A percentile compares a stretch with the other conserved stretches of the same genome.
phyloP scores from a whole-genome alignment of 176 grass and related monocot genomes.

The Oryza brachyantha region DNA sequence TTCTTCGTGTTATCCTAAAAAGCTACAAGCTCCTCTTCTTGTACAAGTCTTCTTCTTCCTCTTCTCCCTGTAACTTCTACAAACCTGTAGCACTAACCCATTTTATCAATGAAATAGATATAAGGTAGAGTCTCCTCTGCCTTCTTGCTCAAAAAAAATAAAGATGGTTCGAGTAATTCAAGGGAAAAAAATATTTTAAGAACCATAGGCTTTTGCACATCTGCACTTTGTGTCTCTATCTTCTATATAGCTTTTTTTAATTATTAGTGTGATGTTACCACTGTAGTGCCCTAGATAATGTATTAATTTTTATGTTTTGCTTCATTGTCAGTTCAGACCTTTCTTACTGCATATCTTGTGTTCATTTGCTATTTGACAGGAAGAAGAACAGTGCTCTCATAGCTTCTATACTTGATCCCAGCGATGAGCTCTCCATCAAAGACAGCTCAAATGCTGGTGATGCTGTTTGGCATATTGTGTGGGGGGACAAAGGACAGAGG shows the following conservation, averaged over 20 bases:
- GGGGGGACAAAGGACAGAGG: too few relatives aligned
- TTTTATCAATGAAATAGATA: too few relatives aligned
- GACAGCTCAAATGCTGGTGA: conserved; percentile 1
- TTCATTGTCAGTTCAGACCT: neutral
- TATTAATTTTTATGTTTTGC: neutral
- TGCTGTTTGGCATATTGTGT: conserved; percentile 26
- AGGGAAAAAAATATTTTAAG: neutral
- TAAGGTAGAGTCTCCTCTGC: too few relatives aligned
- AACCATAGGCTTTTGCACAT: neutral
- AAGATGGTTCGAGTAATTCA: neutral
- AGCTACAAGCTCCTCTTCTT: too few relatives aligned
- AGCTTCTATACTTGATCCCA: conserved; percentile 16
- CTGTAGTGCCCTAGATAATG: neutral
- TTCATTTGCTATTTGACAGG: neutral
- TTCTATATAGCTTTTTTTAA: neutral
- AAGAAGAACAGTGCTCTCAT: conserved; percentile 23
- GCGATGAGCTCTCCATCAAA: neutral
- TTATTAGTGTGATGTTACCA: neutral
- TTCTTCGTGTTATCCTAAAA: too few relatives aligned
- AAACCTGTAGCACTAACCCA: too few relatives aligned
- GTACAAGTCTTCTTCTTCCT: too few relatives aligned
- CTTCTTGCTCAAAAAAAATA: too few relatives aligned
- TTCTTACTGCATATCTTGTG: neutral
- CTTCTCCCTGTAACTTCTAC: too few relatives aligned
- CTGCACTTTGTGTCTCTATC: neutral